phyloP scores from a whole-genome alignment of 257 asterid species.

The Solanum chiquidenum region DNA sequence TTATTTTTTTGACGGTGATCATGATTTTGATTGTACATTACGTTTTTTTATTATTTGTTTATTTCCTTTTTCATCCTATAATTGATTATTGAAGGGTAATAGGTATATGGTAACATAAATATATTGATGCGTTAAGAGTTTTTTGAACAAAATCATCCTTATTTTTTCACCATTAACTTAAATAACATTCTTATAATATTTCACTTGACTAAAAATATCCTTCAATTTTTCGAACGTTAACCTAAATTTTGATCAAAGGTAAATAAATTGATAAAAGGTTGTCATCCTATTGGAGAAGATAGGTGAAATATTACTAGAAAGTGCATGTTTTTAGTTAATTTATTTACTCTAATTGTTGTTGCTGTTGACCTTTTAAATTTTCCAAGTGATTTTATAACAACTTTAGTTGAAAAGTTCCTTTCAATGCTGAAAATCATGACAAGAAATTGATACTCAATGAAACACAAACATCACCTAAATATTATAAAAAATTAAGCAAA shows the following conservation, averaged over 20 bases:
- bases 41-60: neutral
- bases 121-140: neutral
- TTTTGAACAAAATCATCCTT: neutral
- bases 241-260: no score
- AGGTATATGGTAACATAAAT: neutral
- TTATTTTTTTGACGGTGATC: neutral
- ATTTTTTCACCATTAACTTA: neutral
- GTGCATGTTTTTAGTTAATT: neutral
- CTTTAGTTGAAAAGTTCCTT: slow-evolving; percentile 19
- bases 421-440: slow-evolving; percentile 2
- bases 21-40: neutral
- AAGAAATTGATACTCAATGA: slow-evolving; percentile 1
- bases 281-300: neutral
- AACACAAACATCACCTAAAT: slow-evolving; percentile 20
- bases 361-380: neutral
- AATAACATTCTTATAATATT: neutral
- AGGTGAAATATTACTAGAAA: neutral
- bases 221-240: neutral
- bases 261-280: neutral
- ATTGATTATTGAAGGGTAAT: neutral
- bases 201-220: neutral
- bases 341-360: neutral
- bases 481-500: neutral
- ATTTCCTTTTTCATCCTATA: neutral
- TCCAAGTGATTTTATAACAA: slow-evolving; percentile 4